Base-by-base conservation (phyloP, 345 rosid species). In the Turnera subulata region DNA sequence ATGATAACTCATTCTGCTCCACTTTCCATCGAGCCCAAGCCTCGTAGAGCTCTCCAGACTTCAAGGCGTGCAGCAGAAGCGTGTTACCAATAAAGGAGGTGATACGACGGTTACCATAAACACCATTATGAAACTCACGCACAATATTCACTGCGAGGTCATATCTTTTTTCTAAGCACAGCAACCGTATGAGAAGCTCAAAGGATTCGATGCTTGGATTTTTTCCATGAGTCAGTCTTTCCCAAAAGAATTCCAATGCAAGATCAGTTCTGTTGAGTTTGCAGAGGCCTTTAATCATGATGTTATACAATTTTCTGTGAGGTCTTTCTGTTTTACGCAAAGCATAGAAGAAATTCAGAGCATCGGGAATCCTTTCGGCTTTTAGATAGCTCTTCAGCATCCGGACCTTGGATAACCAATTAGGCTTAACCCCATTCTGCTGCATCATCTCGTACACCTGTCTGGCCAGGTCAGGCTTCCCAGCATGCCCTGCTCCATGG, bases 31-130 rank as follows among this genome's bases (percentile, higher is more conserved):
- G 72, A 63, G 70, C 56, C 96, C 95, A 89, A 44, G 88, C 81
- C 58, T 72, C 74, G 67, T 71, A 81, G 45, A 93, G 77, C 47
- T 71, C 66, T 23, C 40, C 69, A 65, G 61, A 69, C 56, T 49
- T 78, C 62, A 73, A 62, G 59, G 91, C 77, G 62, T 83, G 80
- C 50, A 61, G 73, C 69, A 89, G 63, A 62, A 93, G 86, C 10
- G 54, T 70, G 56, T 93, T 93, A 50, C 99, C 99, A 6, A 81
- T 75, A 63, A 77, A 87, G 20, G 99, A 56, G 9, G 99, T 73
- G 44, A 89, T 15, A 3, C 33, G 59, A 0, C 82, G 82, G 35
- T 29, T 4, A 4, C 35, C 35, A 29, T 29, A 29, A 66, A 82
- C 76, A 0, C 51, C 63, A 52, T 74, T 85, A 73, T 72, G 80